phyloP scores from a whole-genome alignment of 2,329 filamentous ascomycete species.

The Neobulgaria alba region DNA sequence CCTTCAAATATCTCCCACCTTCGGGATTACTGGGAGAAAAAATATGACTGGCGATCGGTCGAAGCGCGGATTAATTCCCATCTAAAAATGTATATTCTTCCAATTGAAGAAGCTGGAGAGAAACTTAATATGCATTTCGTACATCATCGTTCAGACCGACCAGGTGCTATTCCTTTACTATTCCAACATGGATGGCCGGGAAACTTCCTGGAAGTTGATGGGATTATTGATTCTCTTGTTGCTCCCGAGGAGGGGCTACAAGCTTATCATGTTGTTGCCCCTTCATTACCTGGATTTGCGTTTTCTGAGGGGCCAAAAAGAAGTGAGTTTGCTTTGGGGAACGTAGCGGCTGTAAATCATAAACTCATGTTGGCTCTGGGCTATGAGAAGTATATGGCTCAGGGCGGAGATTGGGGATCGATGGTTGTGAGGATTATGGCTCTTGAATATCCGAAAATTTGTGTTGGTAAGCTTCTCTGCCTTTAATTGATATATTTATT shows the following conservation, averaged over 20 bases:
- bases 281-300: conserved; percentile 45
- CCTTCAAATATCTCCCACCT: conserved; percentile 26
- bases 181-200: conserved; percentile 65
- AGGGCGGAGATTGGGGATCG: conserved; percentile 35
- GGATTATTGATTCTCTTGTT: conserved; percentile 3
- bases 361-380: conserved; percentile 61
- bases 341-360: conserved; percentile 56
- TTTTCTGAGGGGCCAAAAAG: conserved; percentile 30
- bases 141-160: conserved; percentile 42
- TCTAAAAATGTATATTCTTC: conserved; percentile 45
- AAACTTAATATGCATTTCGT: conserved; percentile 54
- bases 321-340: conserved; percentile 51
- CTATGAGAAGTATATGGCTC: conserved; percentile 46
- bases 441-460: conserved; percentile 6
- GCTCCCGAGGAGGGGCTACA: conserved; percentile 1
- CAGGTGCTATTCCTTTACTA: conserved; percentile 51
- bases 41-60: conserved; percentile 54
- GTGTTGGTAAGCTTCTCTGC: no score
- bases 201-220: conserved; percentile 51
- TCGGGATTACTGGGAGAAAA: conserved; percentile 31
- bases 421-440: conserved; percentile 55
- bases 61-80: conserved; percentile 51
- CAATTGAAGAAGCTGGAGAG: conserved; percentile 48
- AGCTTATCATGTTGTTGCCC: conserved; percentile 37
- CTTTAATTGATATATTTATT: no score